Base-by-base conservation (phyloP, 75 land plant genomes). In the Azolla pinnata region DNA sequence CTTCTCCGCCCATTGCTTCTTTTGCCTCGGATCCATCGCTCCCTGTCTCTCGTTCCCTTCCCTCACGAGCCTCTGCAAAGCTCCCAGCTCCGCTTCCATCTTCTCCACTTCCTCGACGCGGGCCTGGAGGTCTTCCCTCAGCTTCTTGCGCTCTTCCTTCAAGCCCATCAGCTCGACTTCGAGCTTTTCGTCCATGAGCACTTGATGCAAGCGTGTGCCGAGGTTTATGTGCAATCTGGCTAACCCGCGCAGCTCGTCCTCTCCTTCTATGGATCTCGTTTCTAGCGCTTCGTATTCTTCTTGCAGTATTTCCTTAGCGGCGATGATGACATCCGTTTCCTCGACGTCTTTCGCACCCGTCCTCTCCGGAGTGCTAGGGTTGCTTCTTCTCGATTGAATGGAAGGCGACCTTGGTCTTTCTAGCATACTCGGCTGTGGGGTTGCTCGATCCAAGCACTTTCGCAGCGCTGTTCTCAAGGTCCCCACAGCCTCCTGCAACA, bases 121-220 rank as follows among this genome's bases (percentile, higher is more conserved):
- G 21, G 49, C 49, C 2, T 46, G 12, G 4, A 46, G 17, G 49
- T 17, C 49, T 18, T 46, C 49, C 17, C 21, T 46, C 17, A 46
- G 49, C 21, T 46, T 46, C 49, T 46, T 14, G n/a, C 49, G n/a
- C 49, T 46, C 49, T 17, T 46, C 49, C 49, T 46, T 46, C 4
- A 46, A 23, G 4, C 21, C 49, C 17, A 18, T 18, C 49, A 46
- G 21, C 21, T 46, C 49, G 2, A 4, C 2, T 46, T 46, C 49
- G 23, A 46, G 17, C 14, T 46, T 46, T 14, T 46, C 49, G 21
- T 46, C 49, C 49, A 46, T 4, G 4, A 46, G 49, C 21, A 23
- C 49, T 46, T 46, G 49, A 3, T 46, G 49, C 21, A 46, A 23
- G 21, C 49, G 49, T 23, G 21, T 46, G 4, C 49, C 49, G 23